phyloP scores from a whole-genome alignment of 495 filamentous ascomycete species.

The Thozetella sp. region DNA sequence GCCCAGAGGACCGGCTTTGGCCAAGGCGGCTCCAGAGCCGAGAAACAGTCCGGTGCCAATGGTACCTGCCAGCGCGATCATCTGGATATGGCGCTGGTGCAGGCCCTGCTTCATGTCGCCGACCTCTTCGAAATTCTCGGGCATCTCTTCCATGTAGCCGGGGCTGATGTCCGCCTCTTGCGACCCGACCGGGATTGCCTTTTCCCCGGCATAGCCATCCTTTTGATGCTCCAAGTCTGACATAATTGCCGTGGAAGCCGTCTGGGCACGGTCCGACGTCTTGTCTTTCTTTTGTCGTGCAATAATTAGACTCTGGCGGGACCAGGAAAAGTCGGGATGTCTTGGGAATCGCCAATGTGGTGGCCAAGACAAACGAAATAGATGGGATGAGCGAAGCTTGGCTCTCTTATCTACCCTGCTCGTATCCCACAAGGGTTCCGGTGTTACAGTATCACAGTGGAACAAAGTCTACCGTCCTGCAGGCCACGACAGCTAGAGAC shows the following conservation, averaged over 20 bases:
- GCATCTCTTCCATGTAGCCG: background rate
- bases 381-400: too few relatives aligned
- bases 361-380: too few relatives aligned
- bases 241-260: background rate
- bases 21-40: background rate
- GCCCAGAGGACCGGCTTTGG: background rate
- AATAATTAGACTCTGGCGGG: too few relatives aligned
- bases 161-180: background rate
- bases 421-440: too few relatives aligned
- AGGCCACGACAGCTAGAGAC: too few relatives aligned
- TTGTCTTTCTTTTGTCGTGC: too few relatives aligned
- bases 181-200: background rate
- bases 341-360: too few relatives aligned
- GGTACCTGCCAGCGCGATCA: constrained; percentile 61
- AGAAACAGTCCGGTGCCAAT: constrained; percentile 42
- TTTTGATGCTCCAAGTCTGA: background rate
- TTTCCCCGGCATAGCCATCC: background rate
- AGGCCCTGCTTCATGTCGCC: constrained; percentile 37
- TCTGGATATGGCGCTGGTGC: constrained; percentile 55
- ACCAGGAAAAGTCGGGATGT: too few relatives aligned
- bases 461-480: too few relatives aligned
- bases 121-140: background rate
- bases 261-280: too few relatives aligned
- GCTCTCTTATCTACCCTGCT: too few relatives aligned
- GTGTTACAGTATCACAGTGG: too few relatives aligned